phyloP scores from a whole-genome alignment of 2,329 filamentous ascomycete species.

The Escovopsis sp. region DNA sequence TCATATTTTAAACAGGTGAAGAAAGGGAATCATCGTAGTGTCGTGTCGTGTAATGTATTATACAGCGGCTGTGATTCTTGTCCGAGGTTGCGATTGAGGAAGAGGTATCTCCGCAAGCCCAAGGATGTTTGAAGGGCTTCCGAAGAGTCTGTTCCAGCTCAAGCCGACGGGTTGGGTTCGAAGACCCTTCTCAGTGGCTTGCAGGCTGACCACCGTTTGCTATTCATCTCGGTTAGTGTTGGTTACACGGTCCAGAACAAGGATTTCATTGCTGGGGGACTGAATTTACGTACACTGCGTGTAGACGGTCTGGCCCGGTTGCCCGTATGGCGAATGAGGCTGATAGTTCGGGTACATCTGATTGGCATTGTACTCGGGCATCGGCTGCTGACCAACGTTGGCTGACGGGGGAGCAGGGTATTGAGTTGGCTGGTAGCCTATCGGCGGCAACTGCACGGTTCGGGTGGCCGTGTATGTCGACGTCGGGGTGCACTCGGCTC shows the following conservation, averaged over 20 bases:
- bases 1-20: not conserved
- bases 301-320: slow-evolving; percentile 44
- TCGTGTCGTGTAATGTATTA: slow-evolving; percentile 8
- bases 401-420: slow-evolving; percentile 49
- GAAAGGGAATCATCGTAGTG: not conserved
- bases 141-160: slow-evolving; percentile 10
- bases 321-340: slow-evolving; percentile 43
- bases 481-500: slow-evolving; percentile 26
- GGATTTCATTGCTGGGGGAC: not conserved
- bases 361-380: slow-evolving; percentile 39
- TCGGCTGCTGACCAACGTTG: slow-evolving; percentile 33
- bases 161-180: not conserved
- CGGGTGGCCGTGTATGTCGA: slow-evolving; percentile 44
- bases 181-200: slow-evolving; percentile 15
- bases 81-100: not conserved
- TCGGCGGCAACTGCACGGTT: slow-evolving; percentile 54
- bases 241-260: not conserved
- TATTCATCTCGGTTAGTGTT: slow-evolving; percentile 6
- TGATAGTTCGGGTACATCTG: slow-evolving; percentile 45
- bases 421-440: slow-evolving; percentile 54
- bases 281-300: slow-evolving; percentile 37
- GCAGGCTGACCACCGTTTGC: slow-evolving; percentile 21
- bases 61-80: slow-evolving; percentile 9
- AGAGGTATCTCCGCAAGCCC: not conserved
- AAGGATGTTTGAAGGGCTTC: slow-evolving; percentile 12